Conservation (phyloP, 2,329 filamentous ascomycete genomes). For the Chalara sp. region DNA sequence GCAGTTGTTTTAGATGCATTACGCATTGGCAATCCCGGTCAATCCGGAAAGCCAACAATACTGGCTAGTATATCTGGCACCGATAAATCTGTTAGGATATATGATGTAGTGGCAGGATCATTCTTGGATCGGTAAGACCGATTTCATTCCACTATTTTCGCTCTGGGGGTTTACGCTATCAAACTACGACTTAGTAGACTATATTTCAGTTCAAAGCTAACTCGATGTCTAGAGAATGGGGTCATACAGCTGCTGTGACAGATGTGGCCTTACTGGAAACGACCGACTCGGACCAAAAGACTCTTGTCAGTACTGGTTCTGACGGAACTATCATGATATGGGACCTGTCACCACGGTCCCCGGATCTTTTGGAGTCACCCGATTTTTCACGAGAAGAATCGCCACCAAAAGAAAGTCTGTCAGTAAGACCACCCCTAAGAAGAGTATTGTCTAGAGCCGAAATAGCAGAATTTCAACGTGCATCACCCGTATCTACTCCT, state of each 20-base stretch:
- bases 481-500: slow-evolving; percentile 32
- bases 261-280: slow-evolving; percentile 66
- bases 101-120: slow-evolving; percentile 68
- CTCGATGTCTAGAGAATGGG: slow-evolving; percentile 63
- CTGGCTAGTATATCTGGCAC: slow-evolving; percentile 87
- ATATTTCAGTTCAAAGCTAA: no score
- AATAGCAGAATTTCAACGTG: slow-evolving; percentile 68
- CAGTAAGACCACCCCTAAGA: slow-evolving; percentile 66
- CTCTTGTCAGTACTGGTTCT: slow-evolving; percentile 66
- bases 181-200: no score
- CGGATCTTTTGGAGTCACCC: slow-evolving; percentile 14
- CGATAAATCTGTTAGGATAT: slow-evolving; percentile 90
- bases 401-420: slow-evolving; percentile 40
- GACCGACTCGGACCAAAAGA: slow-evolving; percentile 45
- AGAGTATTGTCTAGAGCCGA: slow-evolving; percentile 84
- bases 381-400: slow-evolving; percentile 21
- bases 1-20: slow-evolving; percentile 79
- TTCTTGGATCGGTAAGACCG: slow-evolving; percentile 52
- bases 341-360: slow-evolving; percentile 22
- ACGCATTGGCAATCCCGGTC: slow-evolving; percentile 52
- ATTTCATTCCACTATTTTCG: no score
- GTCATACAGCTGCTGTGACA: slow-evolving; percentile 89
- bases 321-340: slow-evolving; percentile 84
- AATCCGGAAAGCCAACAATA: slow-evolving; percentile 50
- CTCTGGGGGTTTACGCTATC: no score